Conservation (phyloP, 1,284 basidiomycete genomes). For the Tilletia caries region DNA sequence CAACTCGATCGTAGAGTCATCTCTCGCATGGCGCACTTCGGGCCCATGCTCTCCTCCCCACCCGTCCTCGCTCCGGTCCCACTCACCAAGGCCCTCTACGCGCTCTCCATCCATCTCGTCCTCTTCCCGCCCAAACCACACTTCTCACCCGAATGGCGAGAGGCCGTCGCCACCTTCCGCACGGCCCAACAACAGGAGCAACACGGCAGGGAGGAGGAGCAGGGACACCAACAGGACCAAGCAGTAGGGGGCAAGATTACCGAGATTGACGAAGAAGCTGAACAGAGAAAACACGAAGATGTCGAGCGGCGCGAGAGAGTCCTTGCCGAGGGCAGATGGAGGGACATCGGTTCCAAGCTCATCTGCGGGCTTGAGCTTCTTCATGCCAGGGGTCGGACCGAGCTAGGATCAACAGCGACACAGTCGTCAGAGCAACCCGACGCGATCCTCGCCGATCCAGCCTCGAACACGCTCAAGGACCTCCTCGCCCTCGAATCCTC, state of each 20-base stretch:
- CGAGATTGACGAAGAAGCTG: conserved; percentile 5
- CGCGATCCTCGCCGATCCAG: background rate
- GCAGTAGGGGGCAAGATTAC: background rate
- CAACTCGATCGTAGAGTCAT: conserved; percentile 7
- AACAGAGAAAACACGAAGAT: background rate
- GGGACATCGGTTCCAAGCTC: conserved; percentile 8
- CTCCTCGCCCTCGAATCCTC: background rate
- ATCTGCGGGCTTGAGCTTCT: conserved; percentile 5
- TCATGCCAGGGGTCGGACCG: background rate
- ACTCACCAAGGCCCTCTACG: conserved; percentile 7
- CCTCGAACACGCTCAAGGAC: background rate
- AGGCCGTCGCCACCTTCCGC: background rate
- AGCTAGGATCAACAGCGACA: too few species aligned
- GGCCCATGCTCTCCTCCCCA: background rate
- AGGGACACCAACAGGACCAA: background rate
- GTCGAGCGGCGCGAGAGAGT: background rate
- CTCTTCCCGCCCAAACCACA: conserved; percentile 11
- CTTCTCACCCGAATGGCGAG: background rate
- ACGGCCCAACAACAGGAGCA: background rate
- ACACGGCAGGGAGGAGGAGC: background rate
- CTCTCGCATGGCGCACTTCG: conserved; percentile 1
- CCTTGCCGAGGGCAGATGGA: background rate
- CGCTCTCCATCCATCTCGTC: conserved; percentile 9
- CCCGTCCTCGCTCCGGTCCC: background rate
- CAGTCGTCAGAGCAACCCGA: too few species aligned